These are phyloP conservation scores for Proliferodiscus dingleyae DNA, from an alignment of 2,329 filamentous ascomycete genomes.

Conservation along the genomic window DNA sequence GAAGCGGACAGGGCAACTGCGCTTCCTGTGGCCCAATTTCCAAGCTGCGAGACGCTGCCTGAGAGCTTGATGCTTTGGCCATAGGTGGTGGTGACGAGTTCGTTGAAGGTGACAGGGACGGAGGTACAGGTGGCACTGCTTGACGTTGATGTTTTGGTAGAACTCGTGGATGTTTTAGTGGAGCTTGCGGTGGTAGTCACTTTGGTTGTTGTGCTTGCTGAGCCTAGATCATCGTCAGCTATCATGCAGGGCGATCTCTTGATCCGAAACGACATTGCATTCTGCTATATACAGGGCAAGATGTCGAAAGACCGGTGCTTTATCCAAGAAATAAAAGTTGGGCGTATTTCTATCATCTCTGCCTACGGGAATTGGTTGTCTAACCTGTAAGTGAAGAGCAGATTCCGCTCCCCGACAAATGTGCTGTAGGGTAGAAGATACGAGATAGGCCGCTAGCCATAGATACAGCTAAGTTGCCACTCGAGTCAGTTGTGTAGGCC, in stretches of 20 bases:
- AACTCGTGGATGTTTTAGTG: background rate
- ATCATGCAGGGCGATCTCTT: too few relatives aligned
- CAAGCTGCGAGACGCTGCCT: conserved; percentile 54
- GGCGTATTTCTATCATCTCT: too few relatives aligned
- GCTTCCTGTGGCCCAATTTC: conserved; percentile 52
- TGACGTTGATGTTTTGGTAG: background rate
- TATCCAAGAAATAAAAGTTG: too few relatives aligned
- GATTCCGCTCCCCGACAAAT: conserved; percentile 34
- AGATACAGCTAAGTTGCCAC: conserved; percentile 39
- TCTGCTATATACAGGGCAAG: too few relatives aligned
- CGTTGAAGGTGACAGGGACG: conserved; percentile 59
- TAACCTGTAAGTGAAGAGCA: conserved; percentile 22
- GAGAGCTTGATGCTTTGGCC: conserved; percentile 62
- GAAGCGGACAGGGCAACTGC: conserved; percentile 53
- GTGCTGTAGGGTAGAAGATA: conserved; percentile 36
- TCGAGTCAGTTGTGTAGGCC: conserved; percentile 36
- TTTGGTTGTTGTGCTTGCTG: background rate
- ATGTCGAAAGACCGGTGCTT: too few relatives aligned
- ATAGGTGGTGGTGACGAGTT: conserved; percentile 47
- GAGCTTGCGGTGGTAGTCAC: too few relatives aligned
- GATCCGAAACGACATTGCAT: too few relatives aligned
- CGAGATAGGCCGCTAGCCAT: conserved; percentile 40
- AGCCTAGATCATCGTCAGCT: too few relatives aligned
- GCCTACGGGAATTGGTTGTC: background rate
- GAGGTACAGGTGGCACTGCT: conserved; percentile 35